phyloP scores from a whole-genome alignment of 2,329 filamentous ascomycete species.

The Aspergillus sp. region DNA sequence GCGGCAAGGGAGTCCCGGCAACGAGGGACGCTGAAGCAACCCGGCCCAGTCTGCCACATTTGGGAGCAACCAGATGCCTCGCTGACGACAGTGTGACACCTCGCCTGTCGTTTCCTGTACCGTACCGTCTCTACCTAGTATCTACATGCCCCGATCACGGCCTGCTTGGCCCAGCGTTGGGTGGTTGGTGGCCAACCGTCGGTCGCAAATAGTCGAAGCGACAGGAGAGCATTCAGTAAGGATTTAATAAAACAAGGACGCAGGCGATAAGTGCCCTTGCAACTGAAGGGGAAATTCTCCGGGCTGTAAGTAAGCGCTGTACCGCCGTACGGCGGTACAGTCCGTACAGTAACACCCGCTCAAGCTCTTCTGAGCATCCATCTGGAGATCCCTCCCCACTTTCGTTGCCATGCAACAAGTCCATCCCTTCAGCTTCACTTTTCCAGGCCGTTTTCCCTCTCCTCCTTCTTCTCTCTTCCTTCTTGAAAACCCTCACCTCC shows the following conservation, averaged over 20 bases:
- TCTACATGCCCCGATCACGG: too few relatives aligned
- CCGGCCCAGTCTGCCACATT: not conserved
- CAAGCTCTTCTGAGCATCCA: constrained; percentile 31
- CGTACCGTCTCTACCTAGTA: not conserved
- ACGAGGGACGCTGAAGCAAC: constrained; percentile 21
- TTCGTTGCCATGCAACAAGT: constrained; percentile 44
- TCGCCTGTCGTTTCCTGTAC: not conserved
- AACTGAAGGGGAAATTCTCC: not conserved
- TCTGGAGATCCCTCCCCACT: constrained; percentile 43
- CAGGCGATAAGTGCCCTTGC: not conserved
- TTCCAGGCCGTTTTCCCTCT: constrained; percentile 29
- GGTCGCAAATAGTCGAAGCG: not conserved
- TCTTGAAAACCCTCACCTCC: constrained; percentile 19
- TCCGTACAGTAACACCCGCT: constrained; percentile 11
- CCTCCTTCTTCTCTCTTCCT: constrained; percentile 23
- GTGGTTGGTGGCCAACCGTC: not conserved
- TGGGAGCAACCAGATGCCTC: not conserved
- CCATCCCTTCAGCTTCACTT: constrained; percentile 43
- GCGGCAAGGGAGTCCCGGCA: constrained; percentile 43
- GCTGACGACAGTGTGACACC: constrained; percentile 5
- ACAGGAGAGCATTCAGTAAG: not conserved
- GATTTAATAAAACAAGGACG: not conserved
- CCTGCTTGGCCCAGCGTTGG: too few relatives aligned
- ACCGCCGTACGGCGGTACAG: not conserved
- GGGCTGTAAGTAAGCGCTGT: not conserved